Evolutionary conservation across 129 eudicot genomes (phyloP), one percentile per base, ranked within the genome.

Genomic region (Daucus carota): DNA sequence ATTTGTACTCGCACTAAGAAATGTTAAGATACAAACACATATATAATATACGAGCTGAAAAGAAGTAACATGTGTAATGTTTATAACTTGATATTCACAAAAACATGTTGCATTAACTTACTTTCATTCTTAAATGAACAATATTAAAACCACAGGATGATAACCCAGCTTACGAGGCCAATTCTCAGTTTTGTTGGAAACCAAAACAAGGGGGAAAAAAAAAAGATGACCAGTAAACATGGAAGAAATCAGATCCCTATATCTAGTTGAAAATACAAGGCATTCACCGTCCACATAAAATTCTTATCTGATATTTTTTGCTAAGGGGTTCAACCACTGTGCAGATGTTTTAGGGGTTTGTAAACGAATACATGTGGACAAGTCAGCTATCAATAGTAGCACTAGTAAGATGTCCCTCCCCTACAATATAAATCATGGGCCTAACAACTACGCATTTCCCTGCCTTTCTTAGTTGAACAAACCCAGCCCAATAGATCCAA

Each of bases 221-320:
- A 54, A 28, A n/a, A 13, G 62, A 54, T 54, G 62, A 54, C n/a
- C 62, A n/a, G 62, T 54, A 54, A 50, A 54, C 62, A 54, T 54
- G 29, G 29, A 54, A 54, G 28, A 12, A 22, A 54, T 54, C 62
- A 54, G 22, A 20, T 54, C 14, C 29, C 29, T 20, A 22, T 28
- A 54, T 54, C 26, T 22, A 1, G 29, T 54, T 22, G 2, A 54
- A 22, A 54, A 54, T 54, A 54, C 1, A 9, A 14, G 22, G 62
- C 62, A 22, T 22, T 22, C 29, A n/a, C 28, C 22, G 4, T 54
- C 28, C 29, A n/a, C 22, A n/a, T 54, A 16, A 50, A 22, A 54
- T 54, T 24, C 62, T 54, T n/a, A 54, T n/a, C 62, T 54, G n/a
- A 52, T 20, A 20, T 18, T 52, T 18, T 52, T 52, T 52, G 60